These are phyloP conservation scores for Cyberlindnera mycetangii DNA, from an alignment of 805 yeast genomes.

Conservation along the genomic window DNA sequence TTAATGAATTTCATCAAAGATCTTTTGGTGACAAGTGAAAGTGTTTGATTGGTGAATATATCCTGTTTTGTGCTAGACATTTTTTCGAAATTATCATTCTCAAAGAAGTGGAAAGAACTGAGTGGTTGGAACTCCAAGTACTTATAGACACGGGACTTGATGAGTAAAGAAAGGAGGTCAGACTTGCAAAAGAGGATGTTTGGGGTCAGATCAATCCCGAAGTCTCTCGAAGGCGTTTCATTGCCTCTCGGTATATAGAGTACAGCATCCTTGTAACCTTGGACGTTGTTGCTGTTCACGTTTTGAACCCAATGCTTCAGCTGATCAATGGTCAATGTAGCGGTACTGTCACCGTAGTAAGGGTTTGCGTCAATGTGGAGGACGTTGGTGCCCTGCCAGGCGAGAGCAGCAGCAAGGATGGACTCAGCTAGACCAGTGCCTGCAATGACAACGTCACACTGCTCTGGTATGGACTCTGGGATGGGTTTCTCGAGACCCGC, in stretches of 20 bases:
- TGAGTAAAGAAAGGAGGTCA: slow-evolving; percentile 74
- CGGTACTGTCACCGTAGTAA: slow-evolving; percentile 85
- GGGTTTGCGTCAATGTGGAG: slow-evolving; percentile 82
- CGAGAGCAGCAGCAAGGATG: slow-evolving; percentile 86
- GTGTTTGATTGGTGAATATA: slow-evolving; percentile 83
- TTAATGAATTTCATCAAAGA: slow-evolving; percentile 88
- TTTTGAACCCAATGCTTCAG: slow-evolving; percentile 75
- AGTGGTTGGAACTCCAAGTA: slow-evolving; percentile 91
- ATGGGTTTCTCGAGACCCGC: slow-evolving; percentile 78
- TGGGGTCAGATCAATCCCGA: slow-evolving; percentile 86
- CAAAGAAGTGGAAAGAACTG: slow-evolving; percentile 89
- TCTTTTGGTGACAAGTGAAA: slow-evolving; percentile 74
- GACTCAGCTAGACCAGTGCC: slow-evolving; percentile 93
- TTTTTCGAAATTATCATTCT: slow-evolving; percentile 85
- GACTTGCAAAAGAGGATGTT: slow-evolving; percentile 85
- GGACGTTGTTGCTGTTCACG: slow-evolving; percentile 44
- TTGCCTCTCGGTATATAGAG: slow-evolving; percentile 70
- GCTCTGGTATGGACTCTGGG: slow-evolving; percentile 56
- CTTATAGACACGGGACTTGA: slow-evolving; percentile 83
- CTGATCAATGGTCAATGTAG: slow-evolving; percentile 86
- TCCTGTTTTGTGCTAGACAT: slow-evolving; percentile 87
- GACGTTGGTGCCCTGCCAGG: slow-evolving; percentile 98
- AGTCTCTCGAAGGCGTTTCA: slow-evolving; percentile 54
- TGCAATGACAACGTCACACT: slow-evolving; percentile 83
- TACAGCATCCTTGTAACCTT: slow-evolving; percentile 63